Conservation (phyloP, 306 rosid genomes). For the Nissolia schottii region DNA sequence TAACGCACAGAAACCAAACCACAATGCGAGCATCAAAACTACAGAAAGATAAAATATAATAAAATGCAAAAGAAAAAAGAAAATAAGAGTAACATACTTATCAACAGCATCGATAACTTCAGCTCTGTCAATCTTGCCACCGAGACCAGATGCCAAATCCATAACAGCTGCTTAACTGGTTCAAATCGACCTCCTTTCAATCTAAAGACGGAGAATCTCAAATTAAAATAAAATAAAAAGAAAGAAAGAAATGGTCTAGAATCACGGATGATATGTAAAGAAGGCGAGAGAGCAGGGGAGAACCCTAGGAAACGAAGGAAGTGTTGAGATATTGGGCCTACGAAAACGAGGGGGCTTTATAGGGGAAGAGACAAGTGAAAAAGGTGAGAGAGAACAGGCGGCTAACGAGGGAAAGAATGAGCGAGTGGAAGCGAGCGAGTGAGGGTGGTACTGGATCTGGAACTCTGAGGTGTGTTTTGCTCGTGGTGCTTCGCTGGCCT, state of each 20-base stretch:
- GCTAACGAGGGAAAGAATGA: no score
- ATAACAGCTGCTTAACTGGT: slow-evolving; percentile 49
- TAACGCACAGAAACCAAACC: neutral
- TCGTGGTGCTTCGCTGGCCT: no score
- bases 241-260: neutral
- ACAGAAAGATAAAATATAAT: neutral
- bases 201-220: neutral
- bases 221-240: neutral
- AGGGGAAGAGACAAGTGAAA: no score
- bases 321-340: neutral
- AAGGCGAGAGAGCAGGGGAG: neutral
- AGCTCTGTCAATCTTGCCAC: slow-evolving; percentile 73
- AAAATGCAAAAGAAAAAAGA: neutral
- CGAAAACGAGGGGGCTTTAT: neutral
- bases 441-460: no score
- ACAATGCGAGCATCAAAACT: neutral
- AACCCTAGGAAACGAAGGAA: neutral
- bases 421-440: no score
- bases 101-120: slow-evolving; percentile 78
- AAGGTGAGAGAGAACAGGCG: no score
- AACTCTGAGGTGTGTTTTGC: no score
- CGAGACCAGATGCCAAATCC: slow-evolving; percentile 88
- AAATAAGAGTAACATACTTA: slow-evolving; percentile 28
- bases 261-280: neutral
- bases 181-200: neutral